Evolutionary conservation across 805 yeast species (phyloP), one percentile per base, ranked within the genome.

Genomic region (Hanseniaspora nectarophila): DNA sequence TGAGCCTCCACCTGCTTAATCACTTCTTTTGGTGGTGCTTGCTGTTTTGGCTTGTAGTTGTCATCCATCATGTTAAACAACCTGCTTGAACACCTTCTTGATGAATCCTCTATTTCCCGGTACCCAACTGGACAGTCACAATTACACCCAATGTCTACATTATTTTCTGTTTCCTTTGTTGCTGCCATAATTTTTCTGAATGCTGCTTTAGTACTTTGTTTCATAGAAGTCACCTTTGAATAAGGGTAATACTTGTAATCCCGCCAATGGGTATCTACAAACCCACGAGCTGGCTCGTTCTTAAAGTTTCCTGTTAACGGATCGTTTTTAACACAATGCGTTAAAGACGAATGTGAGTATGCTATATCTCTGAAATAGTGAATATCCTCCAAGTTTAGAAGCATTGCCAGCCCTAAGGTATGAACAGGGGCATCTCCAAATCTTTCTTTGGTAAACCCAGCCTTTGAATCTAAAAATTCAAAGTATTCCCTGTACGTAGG

Each of bases 361-460:
- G 97, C 97, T 57, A 90, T 81, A 61, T 90, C 97, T 56, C 96
- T 70, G 68, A 90, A 90, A 67, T 88, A 90, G 67, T 90, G 97
- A 9, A 90, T 70, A 54, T 89, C 85, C 2, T 75, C 69, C 2
- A 80, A 65, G 54, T 82, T 73, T 39, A 89, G 68, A 59, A 84
- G 71, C 75, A 92, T 72, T 0, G 87, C 90, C 5, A 84, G 77
- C 0, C 94, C 97, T 21, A 92, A 66, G 0, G 96, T 82, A 64
- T 88, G 97, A 4, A 90, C 80, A 0, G 97, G 95, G 0, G 97
- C 96, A 71, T 90, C 97, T 1, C 97, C 97, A 97, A 97, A 90
- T 61, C 98, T 70, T 64, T 92, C 96, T 51, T 76, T 74, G 73
- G 80, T 88, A 62, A 90, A 89, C 0, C 97, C 97, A 10, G 89